Evolutionary conservation across 2,329 filamentous ascomycete genomes (phyloP), one percentile per base, ranked within the genome.

Genomic region (Orbilia blumenaviensis): DNA sequence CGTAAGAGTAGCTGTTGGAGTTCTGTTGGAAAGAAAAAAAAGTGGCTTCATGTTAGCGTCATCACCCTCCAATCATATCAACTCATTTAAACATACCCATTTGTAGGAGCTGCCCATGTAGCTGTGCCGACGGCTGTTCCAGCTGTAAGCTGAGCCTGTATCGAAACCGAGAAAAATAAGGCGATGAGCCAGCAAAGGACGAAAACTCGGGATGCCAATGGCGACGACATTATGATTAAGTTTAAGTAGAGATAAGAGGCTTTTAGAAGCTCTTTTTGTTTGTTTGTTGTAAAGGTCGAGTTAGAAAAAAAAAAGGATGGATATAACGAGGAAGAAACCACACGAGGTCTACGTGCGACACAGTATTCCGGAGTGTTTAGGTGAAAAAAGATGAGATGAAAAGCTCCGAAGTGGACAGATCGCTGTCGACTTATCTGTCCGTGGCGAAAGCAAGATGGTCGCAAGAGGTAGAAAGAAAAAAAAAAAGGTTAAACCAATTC

Each of bases 61-160:
- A 67, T 60, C 12, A 56, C 38, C 54, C 36, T 67, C 38, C 38
- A 61, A 64, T 52, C 27, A 34, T 14, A 34, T 63, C 23, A n/a
- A 50, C 21, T 27, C 18, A 50, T 64, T 64, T 50, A 21, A 34
- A 75, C 71, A 16, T 68, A 75, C 71, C 71, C 71, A 64, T 75
- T 75, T 41, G 63, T 68, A 6, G 71, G 63, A 56, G 46, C 63
- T 12, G 63, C 44, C 7, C 32, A 56, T 21, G 46, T 68, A 50
- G 36, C 63, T 50, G 71, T 75, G 29, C 67, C 67, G 38, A 54
- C 52, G 61, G 42, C 61, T 9, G 63, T 66, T 36, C 63, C 63
- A 67, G 69, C 62, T 27, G 61, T 64, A 25, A 58, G 64, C 46
- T 75, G 71, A 42, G 71, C 71, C 50, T 75, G 71, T 68, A 58